Base-by-base conservation (phyloP, 2,329 filamentous ascomycete species). In the Colletotrichum siamense region DNA sequence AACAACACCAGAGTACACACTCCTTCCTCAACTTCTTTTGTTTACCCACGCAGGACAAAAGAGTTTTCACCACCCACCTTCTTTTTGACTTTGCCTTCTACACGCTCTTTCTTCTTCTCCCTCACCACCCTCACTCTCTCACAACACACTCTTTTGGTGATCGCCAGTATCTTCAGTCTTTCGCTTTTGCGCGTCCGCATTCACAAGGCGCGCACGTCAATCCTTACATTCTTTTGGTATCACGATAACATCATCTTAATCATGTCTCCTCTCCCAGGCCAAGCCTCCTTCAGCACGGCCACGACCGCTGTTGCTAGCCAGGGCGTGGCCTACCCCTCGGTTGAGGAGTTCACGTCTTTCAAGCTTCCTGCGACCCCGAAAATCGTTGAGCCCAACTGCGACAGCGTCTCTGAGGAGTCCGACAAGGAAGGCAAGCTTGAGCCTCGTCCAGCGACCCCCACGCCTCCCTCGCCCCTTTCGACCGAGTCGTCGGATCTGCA, bases 231-330 rank as follows among this genome's bases (percentile, higher is more conserved):
- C 36, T 67, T 67, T 67, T 55, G 26, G 28, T 57, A 69, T 69
- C 55, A 15, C 34, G 28, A 44, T 24, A 26, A 26, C 34, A 57
- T 8, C 26, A 61, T 32, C 44, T 24, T 9, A 28, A 70, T 15
- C 24, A 73, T 74, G 74, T 65, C 70, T 24, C 59, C 59, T 0
- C 59, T 74, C 1, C 70, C 57, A 2, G 55, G 36, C 5, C 74
- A 76, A 44, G 59, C 70, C 6, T 76, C 74, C 2, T 74, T 76
- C 26, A 74, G 74, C 26, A 69, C 70, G 6, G 64, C 28, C 8
- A 69, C 74, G 0, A 76, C 70, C 8, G 74, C 70, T 4, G 70
- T 76, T 12, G 64, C 65, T 3, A 74, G 74, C 49, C 44, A 65
- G 8, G 8, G 49, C 4, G 26, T 49, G 2, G 57, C 49, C 2